These are phyloP conservation scores for Ceratobasidium sp. DNA, from an alignment of 1,284 basidiomycete genomes.

Conservation along the genomic window DNA sequence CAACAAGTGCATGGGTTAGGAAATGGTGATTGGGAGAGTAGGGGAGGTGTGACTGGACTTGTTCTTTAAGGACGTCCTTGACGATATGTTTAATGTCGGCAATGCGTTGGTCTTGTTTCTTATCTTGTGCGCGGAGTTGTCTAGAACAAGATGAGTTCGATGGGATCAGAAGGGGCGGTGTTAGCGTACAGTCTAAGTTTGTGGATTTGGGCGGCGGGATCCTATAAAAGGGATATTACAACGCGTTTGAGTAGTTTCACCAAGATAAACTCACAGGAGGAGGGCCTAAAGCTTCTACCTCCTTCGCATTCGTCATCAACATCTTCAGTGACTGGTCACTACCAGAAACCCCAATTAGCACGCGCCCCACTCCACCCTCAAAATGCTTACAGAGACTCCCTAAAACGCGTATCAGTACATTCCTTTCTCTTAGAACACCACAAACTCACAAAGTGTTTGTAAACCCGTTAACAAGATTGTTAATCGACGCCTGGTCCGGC, in stretches of 20 bases:
- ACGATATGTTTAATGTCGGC: constrained; percentile 58
- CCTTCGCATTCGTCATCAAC: constrained; percentile 29
- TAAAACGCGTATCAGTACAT: constrained; percentile 5
- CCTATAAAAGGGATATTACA: no score
- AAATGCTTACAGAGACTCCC: constrained; percentile 27
- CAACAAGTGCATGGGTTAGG: neutral
- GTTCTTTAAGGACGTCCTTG: constrained; percentile 57
- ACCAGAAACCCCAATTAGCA: neutral
- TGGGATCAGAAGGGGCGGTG: no score
- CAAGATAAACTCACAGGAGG: constrained; percentile 37
- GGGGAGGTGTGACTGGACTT: constrained; percentile 50
- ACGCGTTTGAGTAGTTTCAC: no score
- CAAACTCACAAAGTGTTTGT: constrained; percentile 34
- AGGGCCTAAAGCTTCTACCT: constrained; percentile 33
- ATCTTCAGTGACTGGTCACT: constrained; percentile 31
- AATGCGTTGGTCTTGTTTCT: constrained; percentile 57
- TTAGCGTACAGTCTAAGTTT: constrained; percentile 52
- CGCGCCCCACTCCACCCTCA: neutral
- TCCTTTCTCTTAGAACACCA: neutral
- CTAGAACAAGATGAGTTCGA: constrained; percentile 2
- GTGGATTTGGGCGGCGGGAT: constrained; percentile 56
- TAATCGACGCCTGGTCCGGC: constrained; percentile 42
- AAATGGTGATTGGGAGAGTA: neutral
- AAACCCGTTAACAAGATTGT: constrained; percentile 42
- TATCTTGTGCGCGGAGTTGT: constrained; percentile 59